Percentiles rank a stretch among this genome's conserved stretches.
Conservation (phyloP, 2,329 filamentous ascomycete species). For the Neospermospora avenae region DNA sequence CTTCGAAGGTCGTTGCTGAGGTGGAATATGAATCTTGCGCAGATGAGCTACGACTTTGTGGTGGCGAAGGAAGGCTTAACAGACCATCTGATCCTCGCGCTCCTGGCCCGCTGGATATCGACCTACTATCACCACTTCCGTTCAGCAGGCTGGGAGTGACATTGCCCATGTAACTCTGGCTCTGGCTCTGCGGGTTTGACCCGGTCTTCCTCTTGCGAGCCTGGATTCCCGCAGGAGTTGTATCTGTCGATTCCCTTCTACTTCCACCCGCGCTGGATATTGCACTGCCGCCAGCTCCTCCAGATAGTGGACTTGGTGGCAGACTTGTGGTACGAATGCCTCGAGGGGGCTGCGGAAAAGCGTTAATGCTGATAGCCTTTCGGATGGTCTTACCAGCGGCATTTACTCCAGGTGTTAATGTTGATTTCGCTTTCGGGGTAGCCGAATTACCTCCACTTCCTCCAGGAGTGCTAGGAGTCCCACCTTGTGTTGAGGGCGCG, state of each 20-base stretch:
- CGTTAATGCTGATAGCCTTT: constrained; percentile 89
- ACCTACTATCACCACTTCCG: constrained; percentile 72
- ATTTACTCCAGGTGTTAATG: constrained; percentile 52
- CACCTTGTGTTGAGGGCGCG: constrained; percentile 56
- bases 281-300: constrained; percentile 36
- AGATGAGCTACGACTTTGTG: constrained; percentile 87
- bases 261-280: constrained; percentile 11
- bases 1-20: constrained; percentile 84
- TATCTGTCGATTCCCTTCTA: constrained; percentile 28
- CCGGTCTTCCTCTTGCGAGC: constrained; percentile 32
- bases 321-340: constrained; percentile 57
- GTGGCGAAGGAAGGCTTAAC: constrained; percentile 74
- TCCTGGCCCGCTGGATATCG: constrained; percentile 58
- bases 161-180: constrained; percentile 36
- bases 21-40: constrained; percentile 91
- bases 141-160: constrained; percentile 73
- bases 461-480: constrained; percentile 47
- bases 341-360: constrained; percentile 86
- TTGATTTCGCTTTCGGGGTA: constrained; percentile 54
- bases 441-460: constrained; percentile 50
- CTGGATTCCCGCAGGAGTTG: constrained; percentile 23
- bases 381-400: constrained; percentile 67
- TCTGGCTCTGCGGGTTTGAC: constrained; percentile 35
- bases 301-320: constrained; percentile 58
- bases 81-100: constrained; percentile 70